Conservation (phyloP, 805 yeast species). For the Pachysolen tannophilus region DNA sequence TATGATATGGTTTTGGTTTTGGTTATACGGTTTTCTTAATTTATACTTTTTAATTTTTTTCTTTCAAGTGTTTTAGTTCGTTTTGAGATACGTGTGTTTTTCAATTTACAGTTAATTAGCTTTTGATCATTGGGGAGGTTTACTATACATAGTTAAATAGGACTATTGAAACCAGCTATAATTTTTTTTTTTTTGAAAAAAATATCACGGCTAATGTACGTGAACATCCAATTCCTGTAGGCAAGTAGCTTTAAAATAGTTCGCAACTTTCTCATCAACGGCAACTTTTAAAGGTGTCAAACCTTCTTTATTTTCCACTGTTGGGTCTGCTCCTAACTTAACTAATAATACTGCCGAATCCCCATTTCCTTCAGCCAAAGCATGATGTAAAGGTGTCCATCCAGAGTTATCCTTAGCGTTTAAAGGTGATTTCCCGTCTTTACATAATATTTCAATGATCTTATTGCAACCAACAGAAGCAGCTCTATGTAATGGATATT, state of each 20-base stretch:
- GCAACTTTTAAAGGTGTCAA: conserved; percentile 47
- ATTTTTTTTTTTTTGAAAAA: too few relatives aligned
- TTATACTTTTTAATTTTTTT: too few relatives aligned
- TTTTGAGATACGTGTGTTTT: too few relatives aligned
- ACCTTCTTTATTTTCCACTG: conserved; percentile 40
- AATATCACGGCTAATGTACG: background rate
- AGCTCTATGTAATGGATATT: conserved; percentile 74
- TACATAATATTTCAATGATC: conserved; percentile 45
- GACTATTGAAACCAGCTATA: too few relatives aligned
- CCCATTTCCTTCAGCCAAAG: conserved; percentile 83
- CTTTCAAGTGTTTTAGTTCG: too few relatives aligned
- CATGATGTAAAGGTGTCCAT: conserved; percentile 87
- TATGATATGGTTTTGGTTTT: too few relatives aligned
- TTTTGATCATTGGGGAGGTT: too few relatives aligned
- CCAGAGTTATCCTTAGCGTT: conserved; percentile 65
- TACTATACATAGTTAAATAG: too few relatives aligned
- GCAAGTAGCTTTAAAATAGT: conserved; percentile 22
- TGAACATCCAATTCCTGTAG: background rate
- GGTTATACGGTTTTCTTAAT: too few relatives aligned
- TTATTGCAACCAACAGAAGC: conserved; percentile 64
- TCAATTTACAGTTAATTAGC: too few relatives aligned
- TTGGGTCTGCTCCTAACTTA: conserved; percentile 59
- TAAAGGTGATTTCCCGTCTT: conserved; percentile 49
- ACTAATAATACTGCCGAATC: conserved; percentile 62
- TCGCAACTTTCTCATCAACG: conserved; percentile 41